phyloP scores from a whole-genome alignment of 257 asterid genomes.

The Gentiana macrophylla region DNA sequence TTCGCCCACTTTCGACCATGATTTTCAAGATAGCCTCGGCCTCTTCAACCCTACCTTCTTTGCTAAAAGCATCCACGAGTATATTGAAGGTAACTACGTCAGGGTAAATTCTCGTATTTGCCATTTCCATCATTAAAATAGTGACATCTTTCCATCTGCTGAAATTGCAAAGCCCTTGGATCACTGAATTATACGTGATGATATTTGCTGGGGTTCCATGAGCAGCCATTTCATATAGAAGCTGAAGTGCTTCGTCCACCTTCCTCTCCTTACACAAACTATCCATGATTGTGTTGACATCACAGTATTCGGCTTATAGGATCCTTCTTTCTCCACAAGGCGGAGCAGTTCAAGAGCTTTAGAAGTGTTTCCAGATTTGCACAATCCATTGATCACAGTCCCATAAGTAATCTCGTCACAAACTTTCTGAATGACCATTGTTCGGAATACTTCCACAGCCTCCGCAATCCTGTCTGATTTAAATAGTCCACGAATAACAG shows the following conservation, averaged over 20 bases:
- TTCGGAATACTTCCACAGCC: constrained; percentile 13
- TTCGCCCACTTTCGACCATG: neutral
- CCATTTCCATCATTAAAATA: constrained; percentile 7
- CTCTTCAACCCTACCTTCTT: constrained; percentile 2
- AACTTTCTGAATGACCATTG: neutral
- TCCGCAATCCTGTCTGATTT: neutral
- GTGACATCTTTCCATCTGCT: constrained; percentile 11
- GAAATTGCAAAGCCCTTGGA: constrained; percentile 10
- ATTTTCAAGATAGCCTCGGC: neutral
- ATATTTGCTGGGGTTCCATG: constrained; percentile 9
- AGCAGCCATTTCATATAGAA: constrained; percentile 5
- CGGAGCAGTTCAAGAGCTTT: constrained; percentile 8
- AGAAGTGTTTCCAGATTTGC: constrained; percentile 11
- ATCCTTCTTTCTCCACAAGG: constrained; percentile 7
- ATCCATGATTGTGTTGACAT: constrained; percentile 8
- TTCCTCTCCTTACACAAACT: constrained; percentile 13
- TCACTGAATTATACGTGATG: constrained; percentile 7
- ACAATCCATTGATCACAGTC: constrained; percentile 20
- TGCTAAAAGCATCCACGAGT: constrained; percentile 6
- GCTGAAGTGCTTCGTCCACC: constrained; percentile 11
- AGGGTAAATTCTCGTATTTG: neutral
- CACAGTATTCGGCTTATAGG: neutral
- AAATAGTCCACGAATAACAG: constrained; percentile 16
- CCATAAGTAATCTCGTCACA: constrained; percentile 17
- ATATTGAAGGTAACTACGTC: constrained; percentile 3